phyloP scores from a whole-genome alignment of 129 eudicot genomes.

The Centaurea solstitialis region DNA sequence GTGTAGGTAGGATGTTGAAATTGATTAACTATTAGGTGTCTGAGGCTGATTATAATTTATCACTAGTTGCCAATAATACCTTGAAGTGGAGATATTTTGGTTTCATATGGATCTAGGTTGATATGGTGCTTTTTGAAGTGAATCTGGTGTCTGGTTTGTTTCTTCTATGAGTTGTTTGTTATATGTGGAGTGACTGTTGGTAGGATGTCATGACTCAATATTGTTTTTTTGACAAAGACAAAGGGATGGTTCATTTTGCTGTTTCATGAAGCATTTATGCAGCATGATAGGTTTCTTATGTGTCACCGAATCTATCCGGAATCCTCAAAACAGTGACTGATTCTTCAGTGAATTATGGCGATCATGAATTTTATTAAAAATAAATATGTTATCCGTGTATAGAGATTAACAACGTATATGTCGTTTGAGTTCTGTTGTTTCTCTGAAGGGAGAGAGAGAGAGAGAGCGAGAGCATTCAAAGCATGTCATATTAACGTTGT shows the following conservation, averaged over 20 bases:
- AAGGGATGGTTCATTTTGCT: not conserved
- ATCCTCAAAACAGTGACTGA: not conserved
- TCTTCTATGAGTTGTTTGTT: not conserved
- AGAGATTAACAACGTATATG: not conserved
- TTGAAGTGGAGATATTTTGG: not conserved
- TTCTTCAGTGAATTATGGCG: constrained; percentile 8
- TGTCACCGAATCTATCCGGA: not conserved
- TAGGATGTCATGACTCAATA: not conserved
- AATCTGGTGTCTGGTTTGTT: not conserved
- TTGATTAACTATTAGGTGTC: not conserved
- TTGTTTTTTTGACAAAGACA: not conserved
- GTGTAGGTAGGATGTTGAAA: constrained; percentile 1
- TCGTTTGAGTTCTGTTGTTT: not conserved
- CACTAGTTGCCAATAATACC: not conserved
- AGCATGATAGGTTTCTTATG: not conserved
- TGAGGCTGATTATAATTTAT: constrained; percentile 5
- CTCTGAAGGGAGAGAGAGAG: not conserved
- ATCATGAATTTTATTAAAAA: not conserved
- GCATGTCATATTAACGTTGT: not conserved
- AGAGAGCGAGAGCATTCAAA: not conserved
- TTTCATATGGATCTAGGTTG: constrained; percentile 33
- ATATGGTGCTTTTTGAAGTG: constrained; percentile 5
- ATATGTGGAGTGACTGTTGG: not conserved
- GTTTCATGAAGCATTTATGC: constrained; percentile 9
- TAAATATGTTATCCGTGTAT: not conserved